Evolutionary conservation across 176 grass and related monocot genomes (phyloP), one percentile per base, ranked within the genome.

Genomic region (Zizania latifolia): DNA sequence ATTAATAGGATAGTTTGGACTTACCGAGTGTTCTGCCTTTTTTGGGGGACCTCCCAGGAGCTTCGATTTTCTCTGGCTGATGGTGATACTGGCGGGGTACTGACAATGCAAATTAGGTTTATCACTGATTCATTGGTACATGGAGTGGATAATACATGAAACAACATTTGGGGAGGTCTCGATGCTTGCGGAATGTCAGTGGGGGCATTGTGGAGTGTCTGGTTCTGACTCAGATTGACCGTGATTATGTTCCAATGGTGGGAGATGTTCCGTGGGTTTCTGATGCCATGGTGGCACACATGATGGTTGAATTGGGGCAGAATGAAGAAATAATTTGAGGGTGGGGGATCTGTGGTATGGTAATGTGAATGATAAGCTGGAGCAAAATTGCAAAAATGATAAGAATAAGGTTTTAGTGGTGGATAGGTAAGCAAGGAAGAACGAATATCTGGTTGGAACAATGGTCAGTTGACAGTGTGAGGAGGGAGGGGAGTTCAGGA

Each of bases 71-170:
- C 67, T 23, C 67, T 11, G 19, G 63, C 35, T 26, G 43, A 28
- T 54, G 53, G 9, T 22, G 40, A 33, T 27, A 51, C 15, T 53
- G 32, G 51, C 59, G 27, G 11, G 70, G 39, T 79, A 33, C 55
- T 27, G 54, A 8, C 62, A 80, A 79, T 84, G 76, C 69, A 80
- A 70, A 56, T 64, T 38, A 64, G 44, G 70, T 58, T 73, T 72
- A 36, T 19, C 17, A 38, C 62, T n/a, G 31, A 17, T 0, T 19
- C 17, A 38, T 65, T n/a, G 31, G 22, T 0, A 31, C 15, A 58
- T 65, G 24, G 2, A 21, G 4, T 11, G 36, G 7, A 75, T 70
- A 62, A 33, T 48, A 14, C 45, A 50, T 48, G 32, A 10, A 72
- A 36, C 19, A 66, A 40, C 60, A 70, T 56, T 34, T 77, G 15